A percentile compares a stretch with the other conserved stretches of the same genome.
These are phyloP conservation scores for Phylloporus sp. DNA, from an alignment of 768 basidiomycete genomes.

Conservation along the genomic window DNA sequence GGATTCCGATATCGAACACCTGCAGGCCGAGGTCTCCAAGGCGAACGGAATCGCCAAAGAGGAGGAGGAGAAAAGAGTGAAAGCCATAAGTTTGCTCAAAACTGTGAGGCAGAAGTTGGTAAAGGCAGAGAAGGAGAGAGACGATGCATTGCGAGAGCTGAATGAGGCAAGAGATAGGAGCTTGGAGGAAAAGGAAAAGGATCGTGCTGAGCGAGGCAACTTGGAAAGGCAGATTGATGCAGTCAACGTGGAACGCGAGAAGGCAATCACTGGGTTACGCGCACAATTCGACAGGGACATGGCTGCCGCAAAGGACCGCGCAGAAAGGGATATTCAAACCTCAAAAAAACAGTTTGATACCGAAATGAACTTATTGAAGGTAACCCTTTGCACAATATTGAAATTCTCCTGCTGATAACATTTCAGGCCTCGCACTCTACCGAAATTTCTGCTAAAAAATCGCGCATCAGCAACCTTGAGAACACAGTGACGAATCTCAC, in stretches of 20 bases:
- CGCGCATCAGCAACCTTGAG: slow-evolving; percentile 67
- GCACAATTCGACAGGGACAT: slow-evolving; percentile 73
- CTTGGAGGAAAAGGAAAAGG: slow-evolving; percentile 42
- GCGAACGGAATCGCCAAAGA: slow-evolving; percentile 68
- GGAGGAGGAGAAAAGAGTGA: slow-evolving; percentile 95
- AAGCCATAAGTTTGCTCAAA: slow-evolving; percentile 88
- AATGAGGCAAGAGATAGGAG: slow-evolving; percentile 48
- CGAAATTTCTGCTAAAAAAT: slow-evolving; percentile 55
- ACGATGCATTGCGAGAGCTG: slow-evolving; percentile 65
- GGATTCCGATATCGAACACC: slow-evolving; percentile 49
- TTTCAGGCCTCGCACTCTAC: slow-evolving; percentile 61
- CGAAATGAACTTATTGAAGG: slow-evolving; percentile 72
- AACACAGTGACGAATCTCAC: slow-evolving; percentile 62
- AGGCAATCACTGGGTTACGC: slow-evolving; percentile 52
- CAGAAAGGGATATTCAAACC: slow-evolving; percentile 68
- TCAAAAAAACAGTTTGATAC: slow-evolving; percentile 71
- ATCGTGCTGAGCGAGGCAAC: slow-evolving; percentile 43
- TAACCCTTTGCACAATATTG: slow-evolving; percentile 24
- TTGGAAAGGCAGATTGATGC: slow-evolving; percentile 62
- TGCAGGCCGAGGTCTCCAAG: slow-evolving; percentile 61
- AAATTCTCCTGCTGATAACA: slow-evolving; percentile 2
- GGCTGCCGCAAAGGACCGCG: slow-evolving; percentile 50
- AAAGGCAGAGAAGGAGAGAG: slow-evolving; percentile 90
- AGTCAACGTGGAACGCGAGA: slow-evolving; percentile 58
- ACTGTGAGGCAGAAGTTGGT: slow-evolving; percentile 96